Evolutionary conservation across 495 filamentous ascomycete species (phyloP).

Genomic region (Penicillium canescens): DNA sequence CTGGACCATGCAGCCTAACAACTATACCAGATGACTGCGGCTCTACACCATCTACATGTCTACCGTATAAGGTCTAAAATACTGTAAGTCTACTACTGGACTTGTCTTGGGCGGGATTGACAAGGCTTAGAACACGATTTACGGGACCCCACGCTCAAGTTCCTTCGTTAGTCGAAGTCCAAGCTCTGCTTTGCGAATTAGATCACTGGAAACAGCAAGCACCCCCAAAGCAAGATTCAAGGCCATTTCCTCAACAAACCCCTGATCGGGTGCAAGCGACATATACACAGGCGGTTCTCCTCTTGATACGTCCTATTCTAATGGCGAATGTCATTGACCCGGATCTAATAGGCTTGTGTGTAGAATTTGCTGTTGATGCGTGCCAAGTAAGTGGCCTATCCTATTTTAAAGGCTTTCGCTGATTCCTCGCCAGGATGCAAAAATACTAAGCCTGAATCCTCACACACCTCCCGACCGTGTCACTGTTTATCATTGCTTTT

Average conservation of each 20-base stretch:
- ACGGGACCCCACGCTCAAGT: constrained; percentile 7
- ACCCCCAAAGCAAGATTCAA: constrained; percentile 4
- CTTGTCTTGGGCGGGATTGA: background rate
- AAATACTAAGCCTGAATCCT: constrained; percentile 11
- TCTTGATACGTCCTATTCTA: constrained; percentile 8
- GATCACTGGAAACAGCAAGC: constrained; percentile 9
- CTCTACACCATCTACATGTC: constrained; percentile 11
- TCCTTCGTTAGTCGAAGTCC: constrained; percentile 7
- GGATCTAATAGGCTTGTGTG: constrained; percentile 9
- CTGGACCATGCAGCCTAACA: too few relatives aligned
- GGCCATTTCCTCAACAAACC: constrained; percentile 12
- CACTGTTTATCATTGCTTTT: constrained; percentile 17
- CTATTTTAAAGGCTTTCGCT: background rate
- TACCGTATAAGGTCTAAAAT: constrained; percentile 12
- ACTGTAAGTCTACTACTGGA: background rate
- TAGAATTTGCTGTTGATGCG: constrained; percentile 12
- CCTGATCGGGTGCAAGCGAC: constrained; percentile 14
- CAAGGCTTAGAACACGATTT: constrained; percentile 6
- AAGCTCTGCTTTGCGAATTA: constrained; percentile 7
- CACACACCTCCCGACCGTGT: constrained; percentile 9
- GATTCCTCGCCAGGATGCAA: constrained; percentile 5
- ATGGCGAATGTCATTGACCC: constrained; percentile 1
- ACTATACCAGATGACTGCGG: constrained; percentile 10
- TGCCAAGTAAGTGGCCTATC: constrained; percentile 4
- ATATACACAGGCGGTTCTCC: constrained; percentile 10